Percentiles rank a stretch among this genome's conserved stretches.
phyloP scores from a whole-genome alignment of 768 basidiomycete genomes.

The Solioccasus polychromus region DNA sequence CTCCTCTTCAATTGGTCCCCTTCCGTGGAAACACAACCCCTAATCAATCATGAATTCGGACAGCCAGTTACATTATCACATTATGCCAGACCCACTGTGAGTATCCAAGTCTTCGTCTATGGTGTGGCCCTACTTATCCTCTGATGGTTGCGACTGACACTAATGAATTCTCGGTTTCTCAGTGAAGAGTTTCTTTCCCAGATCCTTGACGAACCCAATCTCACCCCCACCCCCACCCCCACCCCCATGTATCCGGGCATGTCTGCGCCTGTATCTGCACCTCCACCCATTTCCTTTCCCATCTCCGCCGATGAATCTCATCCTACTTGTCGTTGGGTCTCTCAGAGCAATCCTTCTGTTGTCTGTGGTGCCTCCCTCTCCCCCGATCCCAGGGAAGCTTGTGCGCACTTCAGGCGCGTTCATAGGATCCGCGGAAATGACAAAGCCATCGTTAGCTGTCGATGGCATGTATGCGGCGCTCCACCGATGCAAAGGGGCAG shows the following conservation, averaged over 20 bases:
- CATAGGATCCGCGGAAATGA: slow-evolving; percentile 21
- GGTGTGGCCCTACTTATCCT: not conserved
- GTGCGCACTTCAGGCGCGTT: slow-evolving; percentile 12
- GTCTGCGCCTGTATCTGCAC: not conserved
- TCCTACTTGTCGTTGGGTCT: slow-evolving; percentile 14
- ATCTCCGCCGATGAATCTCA: not conserved
- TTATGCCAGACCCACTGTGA: slow-evolving; percentile 11
- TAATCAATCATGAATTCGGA: not conserved
- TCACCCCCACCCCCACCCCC: not conserved
- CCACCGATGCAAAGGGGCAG: slow-evolving; percentile 23
- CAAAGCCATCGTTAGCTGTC: slow-evolving; percentile 7
- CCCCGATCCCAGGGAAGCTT: slow-evolving; percentile 6
- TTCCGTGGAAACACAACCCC: not conserved
- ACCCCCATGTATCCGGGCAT: not conserved
- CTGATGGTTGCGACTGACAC: not conserved
- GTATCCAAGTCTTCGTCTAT: not conserved
- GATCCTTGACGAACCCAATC: not conserved
- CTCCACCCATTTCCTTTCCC: not conserved
- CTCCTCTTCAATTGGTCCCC: not conserved
- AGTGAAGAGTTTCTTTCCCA: slow-evolving; percentile 19
- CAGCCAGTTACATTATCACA: no score
- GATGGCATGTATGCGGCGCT: slow-evolving; percentile 12
- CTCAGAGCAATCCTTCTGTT: not conserved
- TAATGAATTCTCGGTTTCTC: not conserved
- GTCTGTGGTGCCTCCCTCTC: slow-evolving; percentile 10